Conservation (phyloP, 2,329 filamentous ascomycete species). For the Aspergillus costaricaensis region DNA sequence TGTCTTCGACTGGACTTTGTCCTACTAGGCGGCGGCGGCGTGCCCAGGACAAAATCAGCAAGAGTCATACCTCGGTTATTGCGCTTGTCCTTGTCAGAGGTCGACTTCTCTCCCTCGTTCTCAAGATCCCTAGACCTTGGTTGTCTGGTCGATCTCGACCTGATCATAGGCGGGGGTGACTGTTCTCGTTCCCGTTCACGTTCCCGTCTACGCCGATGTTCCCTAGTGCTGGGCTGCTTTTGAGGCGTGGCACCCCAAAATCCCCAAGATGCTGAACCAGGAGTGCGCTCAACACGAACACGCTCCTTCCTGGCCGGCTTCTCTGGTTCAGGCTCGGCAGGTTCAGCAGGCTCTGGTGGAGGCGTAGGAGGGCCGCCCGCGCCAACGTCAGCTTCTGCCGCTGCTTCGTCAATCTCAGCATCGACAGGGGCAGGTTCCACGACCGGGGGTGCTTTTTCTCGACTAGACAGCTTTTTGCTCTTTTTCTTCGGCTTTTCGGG, state of each 20-base stretch:
- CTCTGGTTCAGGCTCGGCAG: conserved; percentile 56
- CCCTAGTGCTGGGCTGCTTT: conserved; percentile 54
- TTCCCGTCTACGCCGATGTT: conserved; percentile 42
- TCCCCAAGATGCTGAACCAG: conserved; percentile 69
- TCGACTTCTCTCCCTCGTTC: conserved; percentile 62
- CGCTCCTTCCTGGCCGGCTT: conserved; percentile 72
- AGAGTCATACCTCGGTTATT: conserved; percentile 61
- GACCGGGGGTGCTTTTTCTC: conserved; percentile 28
- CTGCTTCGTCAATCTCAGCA: conserved; percentile 34
- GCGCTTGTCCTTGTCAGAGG: conserved; percentile 67
- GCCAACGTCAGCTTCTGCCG: conserved; percentile 25
- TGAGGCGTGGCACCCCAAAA: conserved; percentile 66
- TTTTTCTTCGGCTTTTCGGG: conserved; percentile 35
- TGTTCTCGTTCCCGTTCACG: conserved; percentile 48
- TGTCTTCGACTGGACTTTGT: conserved; percentile 68
- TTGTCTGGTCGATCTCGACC: conserved; percentile 59
- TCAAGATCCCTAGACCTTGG: conserved; percentile 65
- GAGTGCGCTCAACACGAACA: conserved; percentile 71
- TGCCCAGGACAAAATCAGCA: conserved; percentile 66
- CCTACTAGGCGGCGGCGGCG: conserved; percentile 59
- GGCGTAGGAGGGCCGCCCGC: conserved; percentile 49
- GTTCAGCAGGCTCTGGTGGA: conserved; percentile 55
- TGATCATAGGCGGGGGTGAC: conserved; percentile 47
- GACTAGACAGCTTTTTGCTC: conserved; percentile 35
- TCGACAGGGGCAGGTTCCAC: conserved; percentile 54